These are phyloP conservation scores for Dacryopinax primogenitus DNA, from an alignment of 768 basidiomycete genomes.

Conservation along the genomic window DNA sequence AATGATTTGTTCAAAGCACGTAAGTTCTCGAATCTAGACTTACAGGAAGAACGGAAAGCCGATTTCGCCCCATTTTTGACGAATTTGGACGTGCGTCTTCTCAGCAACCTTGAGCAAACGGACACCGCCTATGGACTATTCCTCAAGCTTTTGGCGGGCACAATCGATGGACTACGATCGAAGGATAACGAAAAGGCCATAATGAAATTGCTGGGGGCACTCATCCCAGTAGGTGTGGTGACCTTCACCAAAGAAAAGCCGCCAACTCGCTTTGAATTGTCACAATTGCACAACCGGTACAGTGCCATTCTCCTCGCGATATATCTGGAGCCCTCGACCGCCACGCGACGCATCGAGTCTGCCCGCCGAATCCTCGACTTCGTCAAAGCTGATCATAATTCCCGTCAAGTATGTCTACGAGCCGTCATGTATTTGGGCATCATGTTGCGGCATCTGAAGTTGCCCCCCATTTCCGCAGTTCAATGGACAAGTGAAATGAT, in stretches of 20 bases:
- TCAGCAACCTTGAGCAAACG: conserved; percentile 35
- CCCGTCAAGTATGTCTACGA: conserved; percentile 58
- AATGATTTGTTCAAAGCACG: conserved; percentile 64
- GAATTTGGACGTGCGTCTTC: conserved; percentile 39
- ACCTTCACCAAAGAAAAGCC: conserved; percentile 45
- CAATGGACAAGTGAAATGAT: conserved; percentile 56
- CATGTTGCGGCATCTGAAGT: conserved; percentile 41
- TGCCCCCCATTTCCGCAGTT: conserved; percentile 41
- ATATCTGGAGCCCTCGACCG: conserved; percentile 45
- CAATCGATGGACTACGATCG: conserved; percentile 27
- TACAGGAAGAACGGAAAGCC: conserved; percentile 34
- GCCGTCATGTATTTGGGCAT: conserved; percentile 59
- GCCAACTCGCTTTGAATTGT: conserved; percentile 43
- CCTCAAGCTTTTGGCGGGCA: conserved; percentile 62
- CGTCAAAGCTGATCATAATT: conserved; percentile 45
- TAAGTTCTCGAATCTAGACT: conserved; percentile 52
- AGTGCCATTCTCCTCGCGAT: conserved; percentile 57
- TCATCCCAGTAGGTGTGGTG: conserved; percentile 57
- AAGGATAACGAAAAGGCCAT: conserved; percentile 30
- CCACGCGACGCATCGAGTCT: conserved; percentile 46
- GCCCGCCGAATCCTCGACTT: conserved; percentile 59
- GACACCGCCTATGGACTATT: conserved; percentile 73
- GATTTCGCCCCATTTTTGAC: conserved; percentile 65
- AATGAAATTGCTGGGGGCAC: conserved; percentile 58
- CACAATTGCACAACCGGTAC: conserved; percentile 73